Percentiles rank a stretch among this genome's conserved stretches.
Evolutionary conservation across 208 protist species (phyloP).

Genomic region (Acanthamoeba culbertsoni): DNA sequence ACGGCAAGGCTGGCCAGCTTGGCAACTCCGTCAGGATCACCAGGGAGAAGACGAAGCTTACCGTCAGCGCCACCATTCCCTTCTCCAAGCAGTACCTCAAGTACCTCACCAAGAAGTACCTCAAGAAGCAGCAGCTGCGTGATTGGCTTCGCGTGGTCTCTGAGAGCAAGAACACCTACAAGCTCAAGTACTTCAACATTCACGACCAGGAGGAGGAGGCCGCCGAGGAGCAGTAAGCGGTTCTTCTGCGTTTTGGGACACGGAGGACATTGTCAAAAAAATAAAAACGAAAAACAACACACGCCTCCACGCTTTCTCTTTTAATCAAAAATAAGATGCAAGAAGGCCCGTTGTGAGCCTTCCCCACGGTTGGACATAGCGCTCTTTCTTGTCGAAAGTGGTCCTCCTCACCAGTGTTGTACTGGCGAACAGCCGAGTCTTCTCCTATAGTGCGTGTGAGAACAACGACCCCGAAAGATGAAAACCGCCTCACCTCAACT

Average conservation of each 20-base stretch:
- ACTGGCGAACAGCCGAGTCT: neutral
- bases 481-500: conserved; percentile 10
- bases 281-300: neutral
- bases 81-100: conserved; percentile 99
- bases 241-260: neutral
- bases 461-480: neutral
- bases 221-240: conserved; percentile 24
- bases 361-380: neutral
- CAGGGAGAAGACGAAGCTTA: conserved; percentile 91
- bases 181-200: conserved; percentile 92
- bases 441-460: neutral
- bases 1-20: conserved; percentile 96
- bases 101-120: conserved; percentile 99
- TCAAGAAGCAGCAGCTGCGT: conserved; percentile 97
- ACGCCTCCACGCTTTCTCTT: neutral
- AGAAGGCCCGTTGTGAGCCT: neutral
- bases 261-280: neutral
- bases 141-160: conserved; percentile 97
- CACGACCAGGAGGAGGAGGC: neutral
- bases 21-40: conserved; percentile 90
- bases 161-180: conserved; percentile 93
- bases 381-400: neutral
- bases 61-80: conserved; percentile 83
- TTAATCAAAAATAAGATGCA: neutral
- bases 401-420: neutral